Evolutionary conservation across 495 filamentous ascomycete genomes (phyloP).

Genomic region (Usnea hakonensis): DNA sequence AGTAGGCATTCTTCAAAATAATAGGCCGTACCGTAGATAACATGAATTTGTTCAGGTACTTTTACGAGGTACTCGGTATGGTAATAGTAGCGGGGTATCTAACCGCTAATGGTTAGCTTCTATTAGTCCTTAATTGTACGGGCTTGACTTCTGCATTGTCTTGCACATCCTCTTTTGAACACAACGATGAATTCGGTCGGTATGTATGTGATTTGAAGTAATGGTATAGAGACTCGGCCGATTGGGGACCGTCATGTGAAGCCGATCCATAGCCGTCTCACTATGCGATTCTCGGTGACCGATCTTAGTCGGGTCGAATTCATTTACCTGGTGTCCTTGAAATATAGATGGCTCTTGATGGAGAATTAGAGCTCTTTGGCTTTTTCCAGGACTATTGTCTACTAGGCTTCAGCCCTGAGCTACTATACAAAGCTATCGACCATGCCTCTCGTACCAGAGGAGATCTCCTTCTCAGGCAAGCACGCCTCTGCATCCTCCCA

Average conservation of each 20-base stretch:
- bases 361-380: background rate
- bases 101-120: too few relatives aligned
- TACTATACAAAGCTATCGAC: background rate
- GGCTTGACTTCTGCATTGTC: background rate
- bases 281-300: background rate
- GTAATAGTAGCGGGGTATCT: too few relatives aligned
- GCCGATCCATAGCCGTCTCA: background rate
- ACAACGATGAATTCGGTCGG: background rate
- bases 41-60: too few relatives aligned
- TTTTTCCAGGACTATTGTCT: background rate
- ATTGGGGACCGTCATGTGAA: too few relatives aligned
- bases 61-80: too few relatives aligned
- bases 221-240: background rate
- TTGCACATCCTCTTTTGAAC: background rate
- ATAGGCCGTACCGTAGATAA: too few relatives aligned
- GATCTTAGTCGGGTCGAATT: background rate
- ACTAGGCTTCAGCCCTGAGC: background rate
- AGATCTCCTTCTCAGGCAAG: constrained; percentile 14
- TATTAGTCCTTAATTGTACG: too few relatives aligned
- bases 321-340: background rate
- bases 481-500: background rate
- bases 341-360: background rate
- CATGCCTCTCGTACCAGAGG: constrained; percentile 17
- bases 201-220: background rate
- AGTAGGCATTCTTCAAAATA: too few relatives aligned